These are phyloP conservation scores for Oldenlandia corymbosa DNA, from an alignment of 257 asterid species.

Conservation along the genomic window DNA sequence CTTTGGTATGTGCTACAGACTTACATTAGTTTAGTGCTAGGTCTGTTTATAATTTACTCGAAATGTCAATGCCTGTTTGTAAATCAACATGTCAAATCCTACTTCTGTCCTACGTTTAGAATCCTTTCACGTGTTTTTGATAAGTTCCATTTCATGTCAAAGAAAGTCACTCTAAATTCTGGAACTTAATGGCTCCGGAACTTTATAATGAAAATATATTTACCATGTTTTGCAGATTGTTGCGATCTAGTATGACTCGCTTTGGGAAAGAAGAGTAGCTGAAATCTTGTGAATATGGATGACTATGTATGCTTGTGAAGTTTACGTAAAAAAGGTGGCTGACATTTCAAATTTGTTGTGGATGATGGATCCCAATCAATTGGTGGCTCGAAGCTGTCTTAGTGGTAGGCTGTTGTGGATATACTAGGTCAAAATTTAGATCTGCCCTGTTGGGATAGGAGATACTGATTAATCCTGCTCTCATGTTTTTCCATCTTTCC, in stretches of 20 bases:
- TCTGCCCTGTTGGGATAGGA: conserved; percentile 3
- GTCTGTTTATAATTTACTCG: background rate
- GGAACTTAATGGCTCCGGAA: no score
- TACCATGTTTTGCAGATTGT: conserved; percentile 17
- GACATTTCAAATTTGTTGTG: background rate
- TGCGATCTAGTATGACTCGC: background rate
- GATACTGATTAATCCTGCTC: conserved; percentile 2
- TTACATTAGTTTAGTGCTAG: background rate
- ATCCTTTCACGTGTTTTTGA: no score
- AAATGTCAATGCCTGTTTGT: background rate
- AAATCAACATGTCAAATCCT: no score
- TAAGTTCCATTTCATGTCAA: no score
- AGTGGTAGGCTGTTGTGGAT: conserved; percentile 11
- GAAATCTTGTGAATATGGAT: conserved; percentile 14
- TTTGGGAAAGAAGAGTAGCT: conserved; percentile 3
- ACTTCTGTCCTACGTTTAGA: no score
- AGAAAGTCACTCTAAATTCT: no score
- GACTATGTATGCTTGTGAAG: conserved; percentile 4
- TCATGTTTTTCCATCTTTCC: conserved; percentile 5
- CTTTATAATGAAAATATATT: no score
- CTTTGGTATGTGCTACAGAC: conserved; percentile 25
- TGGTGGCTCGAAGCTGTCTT: conserved; percentile 6
- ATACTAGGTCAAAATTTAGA: background rate
- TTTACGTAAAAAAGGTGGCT: background rate
- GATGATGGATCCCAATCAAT: background rate